A percentile compares a stretch with the other conserved stretches of the same genome.
Evolutionary conservation across 129 eudicot genomes (phyloP).

Genomic region (Flaveria robusta): DNA sequence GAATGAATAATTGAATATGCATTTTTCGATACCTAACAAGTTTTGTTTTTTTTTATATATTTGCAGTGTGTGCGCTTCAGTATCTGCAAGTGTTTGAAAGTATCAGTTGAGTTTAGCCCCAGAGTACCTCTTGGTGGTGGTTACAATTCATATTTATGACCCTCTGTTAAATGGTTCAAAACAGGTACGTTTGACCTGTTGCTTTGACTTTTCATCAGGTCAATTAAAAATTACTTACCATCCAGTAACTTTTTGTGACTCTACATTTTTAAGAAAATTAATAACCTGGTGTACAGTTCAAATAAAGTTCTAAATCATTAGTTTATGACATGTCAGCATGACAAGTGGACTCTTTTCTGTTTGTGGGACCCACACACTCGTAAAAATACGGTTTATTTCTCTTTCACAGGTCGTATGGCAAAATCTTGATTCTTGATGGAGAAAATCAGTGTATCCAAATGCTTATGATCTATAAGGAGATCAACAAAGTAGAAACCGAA

Average conservation of each 20-base stretch:
- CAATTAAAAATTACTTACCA: not conserved
- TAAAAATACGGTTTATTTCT: not conserved
- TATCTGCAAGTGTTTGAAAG: constrained; percentile 57
- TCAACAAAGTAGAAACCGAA: not conserved
- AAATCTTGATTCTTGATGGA: constrained; percentile 15
- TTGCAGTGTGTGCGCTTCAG: constrained; percentile 63
- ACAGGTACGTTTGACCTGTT: not conserved
- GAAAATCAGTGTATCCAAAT: not conserved
- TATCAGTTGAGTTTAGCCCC: constrained; percentile 59
- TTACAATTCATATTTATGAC: constrained; percentile 58
- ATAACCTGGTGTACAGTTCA: not conserved
- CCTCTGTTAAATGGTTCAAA: constrained; percentile 1
- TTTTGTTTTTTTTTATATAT: constrained; percentile 5
- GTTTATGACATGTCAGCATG: constrained; percentile 3
- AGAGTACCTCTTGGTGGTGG: constrained; percentile 88
- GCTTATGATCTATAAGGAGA: constrained; percentile 14
- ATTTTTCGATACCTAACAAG: not conserved
- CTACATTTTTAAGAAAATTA: too few species aligned
- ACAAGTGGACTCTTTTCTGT: not conserved
- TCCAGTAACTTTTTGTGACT: not conserved
- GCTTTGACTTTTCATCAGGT: constrained; percentile 18
- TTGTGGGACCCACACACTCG: constrained; percentile 17
- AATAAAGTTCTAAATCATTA: not conserved
- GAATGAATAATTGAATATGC: not conserved
- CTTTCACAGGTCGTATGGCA: not conserved